Evolutionary conservation across 441 rosid species (phyloP).

Genomic region (Kokia cookei): DNA sequence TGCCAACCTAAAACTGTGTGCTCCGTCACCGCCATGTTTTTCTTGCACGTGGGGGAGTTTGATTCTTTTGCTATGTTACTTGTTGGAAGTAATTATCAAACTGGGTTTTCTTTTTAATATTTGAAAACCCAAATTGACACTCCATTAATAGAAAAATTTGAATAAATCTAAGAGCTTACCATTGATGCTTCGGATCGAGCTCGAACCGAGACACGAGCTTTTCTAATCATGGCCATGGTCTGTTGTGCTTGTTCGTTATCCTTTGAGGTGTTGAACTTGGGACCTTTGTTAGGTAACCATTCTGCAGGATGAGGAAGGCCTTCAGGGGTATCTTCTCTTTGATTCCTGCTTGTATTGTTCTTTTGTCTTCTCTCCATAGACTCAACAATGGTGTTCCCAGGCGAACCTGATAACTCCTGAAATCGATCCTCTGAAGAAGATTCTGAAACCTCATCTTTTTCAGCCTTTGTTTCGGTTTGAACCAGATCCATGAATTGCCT

Average conservation of each 20-base stretch:
- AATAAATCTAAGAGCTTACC: constrained; percentile 14
- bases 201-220: constrained; percentile 49
- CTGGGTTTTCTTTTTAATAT: not conserved
- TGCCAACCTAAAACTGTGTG: constrained; percentile 7
- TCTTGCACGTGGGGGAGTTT: not conserved
- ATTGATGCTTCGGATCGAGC: constrained; percentile 41
- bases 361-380: constrained; percentile 21
- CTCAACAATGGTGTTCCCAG: constrained; percentile 25
- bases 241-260: constrained; percentile 14
- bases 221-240: constrained; percentile 34
- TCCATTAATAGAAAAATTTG: not conserved
- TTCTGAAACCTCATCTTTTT: constrained; percentile 10
- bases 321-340: constrained; percentile 8
- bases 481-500: constrained; percentile 37
- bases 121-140: not conserved
- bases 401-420: constrained; percentile 10
- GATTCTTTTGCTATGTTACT: not conserved
- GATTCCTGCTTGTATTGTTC: not conserved
- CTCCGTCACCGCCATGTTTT: not conserved
- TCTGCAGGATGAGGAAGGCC: constrained; percentile 6
- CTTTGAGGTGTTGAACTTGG: constrained; percentile 6
- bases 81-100: not conserved
- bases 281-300: constrained; percentile 14
- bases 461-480: constrained; percentile 2
- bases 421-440: constrained; percentile 19